A percentile compares a stretch with the other conserved stretches of the same genome.
phyloP scores from a whole-genome alignment of 2,329 filamentous ascomycete genomes.

The Purpureocillium lavendulum region DNA sequence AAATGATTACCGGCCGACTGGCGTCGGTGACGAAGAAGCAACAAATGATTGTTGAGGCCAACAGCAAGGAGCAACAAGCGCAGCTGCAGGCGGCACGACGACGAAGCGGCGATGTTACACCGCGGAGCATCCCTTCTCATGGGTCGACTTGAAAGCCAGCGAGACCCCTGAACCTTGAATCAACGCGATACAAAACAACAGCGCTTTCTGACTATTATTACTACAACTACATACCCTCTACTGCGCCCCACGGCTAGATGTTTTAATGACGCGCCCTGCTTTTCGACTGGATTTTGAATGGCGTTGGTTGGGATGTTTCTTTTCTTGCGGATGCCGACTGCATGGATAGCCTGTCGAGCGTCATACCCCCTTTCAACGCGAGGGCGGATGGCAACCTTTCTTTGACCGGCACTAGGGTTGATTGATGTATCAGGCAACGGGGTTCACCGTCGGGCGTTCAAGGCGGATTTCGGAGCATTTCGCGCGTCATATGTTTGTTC shows the following conservation, averaged over 20 bases:
- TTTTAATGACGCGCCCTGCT: not conserved
- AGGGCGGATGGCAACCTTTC: no score
- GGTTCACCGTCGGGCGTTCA: no score
- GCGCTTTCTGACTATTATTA: not conserved
- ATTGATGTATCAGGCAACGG: no score
- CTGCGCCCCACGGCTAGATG: slow-evolving; percentile 3
- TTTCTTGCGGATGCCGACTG: not conserved
- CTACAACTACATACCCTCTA: not conserved
- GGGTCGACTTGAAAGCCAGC: slow-evolving; percentile 23
- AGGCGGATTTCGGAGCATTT: no score
- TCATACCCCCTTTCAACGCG: no score
- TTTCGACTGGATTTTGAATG: not conserved
- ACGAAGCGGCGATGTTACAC: slow-evolving; percentile 47
- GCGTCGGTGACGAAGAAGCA: slow-evolving; percentile 51
- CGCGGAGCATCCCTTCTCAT: slow-evolving; percentile 44
- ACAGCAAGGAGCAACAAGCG: slow-evolving; percentile 35
- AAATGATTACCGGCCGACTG: slow-evolving; percentile 52
- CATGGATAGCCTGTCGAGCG: not conserved
- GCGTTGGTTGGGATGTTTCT: not conserved
- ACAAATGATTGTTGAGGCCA: slow-evolving; percentile 51
- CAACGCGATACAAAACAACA: not conserved
- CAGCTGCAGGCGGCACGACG: slow-evolving; percentile 34
- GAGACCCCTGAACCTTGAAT: slow-evolving; percentile 1
- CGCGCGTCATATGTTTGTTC: no score
- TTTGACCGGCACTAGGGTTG: no score